Evolutionary conservation across 129 eudicot genomes (phyloP).

Genomic region (Gnaphalium uliginosum): DNA sequence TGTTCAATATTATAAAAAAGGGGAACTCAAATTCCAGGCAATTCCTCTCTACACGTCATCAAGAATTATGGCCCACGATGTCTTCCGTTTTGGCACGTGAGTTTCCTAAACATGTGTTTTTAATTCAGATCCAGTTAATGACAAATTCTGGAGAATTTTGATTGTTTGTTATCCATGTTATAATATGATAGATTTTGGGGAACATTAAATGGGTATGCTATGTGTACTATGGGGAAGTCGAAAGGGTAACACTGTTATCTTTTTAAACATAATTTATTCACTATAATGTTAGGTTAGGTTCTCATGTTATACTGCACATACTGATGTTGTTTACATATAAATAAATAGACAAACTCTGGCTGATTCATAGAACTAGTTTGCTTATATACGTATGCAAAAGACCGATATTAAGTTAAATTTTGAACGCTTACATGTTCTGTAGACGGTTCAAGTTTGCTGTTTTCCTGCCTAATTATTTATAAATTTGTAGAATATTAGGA

Average conservation of each 20-base stretch:
- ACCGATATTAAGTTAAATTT: not conserved
- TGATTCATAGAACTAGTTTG: conserved; percentile 19
- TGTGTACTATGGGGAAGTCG: not conserved
- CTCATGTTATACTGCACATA: conserved; percentile 23
- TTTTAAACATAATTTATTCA: conserved; percentile 9
- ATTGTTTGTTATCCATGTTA: not conserved
- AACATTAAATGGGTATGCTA: not conserved
- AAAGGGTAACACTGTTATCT: conserved; percentile 6
- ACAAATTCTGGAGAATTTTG: conserved; percentile 3
- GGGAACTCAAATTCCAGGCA: not conserved
- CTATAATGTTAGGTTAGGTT: conserved; percentile 12
- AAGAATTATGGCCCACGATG: conserved; percentile 1
- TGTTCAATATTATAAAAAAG: not conserved
- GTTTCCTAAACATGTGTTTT: not conserved
- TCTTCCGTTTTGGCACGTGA: not conserved
- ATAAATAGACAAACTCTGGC: not conserved
- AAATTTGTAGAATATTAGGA: not conserved
- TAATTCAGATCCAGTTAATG: not conserved
- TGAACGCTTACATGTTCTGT: conserved; percentile 20
- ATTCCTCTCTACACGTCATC: conserved; percentile 23
- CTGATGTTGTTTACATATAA: conserved; percentile 11
- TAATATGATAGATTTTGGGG: not conserved
- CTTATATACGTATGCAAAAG: conserved; percentile 19
- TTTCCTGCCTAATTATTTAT: conserved; percentile 19
- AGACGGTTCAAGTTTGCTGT: conserved; percentile 19